Base-by-base conservation (phyloP, 768 basidiomycete species). In the Gloeostereum incarnatum region DNA sequence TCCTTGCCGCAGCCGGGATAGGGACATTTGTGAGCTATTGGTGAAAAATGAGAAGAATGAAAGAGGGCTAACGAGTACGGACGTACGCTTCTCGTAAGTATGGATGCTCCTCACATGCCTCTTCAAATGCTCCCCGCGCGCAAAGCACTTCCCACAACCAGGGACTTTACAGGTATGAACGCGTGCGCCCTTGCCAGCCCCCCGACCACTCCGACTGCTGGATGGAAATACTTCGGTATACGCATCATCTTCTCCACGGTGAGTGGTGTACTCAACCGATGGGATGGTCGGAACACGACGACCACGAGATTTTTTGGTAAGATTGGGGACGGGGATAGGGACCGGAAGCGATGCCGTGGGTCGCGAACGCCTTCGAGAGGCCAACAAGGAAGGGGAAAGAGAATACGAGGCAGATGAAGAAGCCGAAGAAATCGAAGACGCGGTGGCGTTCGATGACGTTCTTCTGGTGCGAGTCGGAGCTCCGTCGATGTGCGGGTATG, bases 11-110 rank as follows among this genome's bases (percentile, higher is more conserved):
- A 92, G 10, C 75, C 78, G 22, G 81, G 79, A 55, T 78, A 76
- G 17, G 80, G 78, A 60, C 89, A 92, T 50, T 73, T 73, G 59
- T 83, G 83, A 41, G 90, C 89, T 91, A 53, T 42, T 39, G 11
- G 38, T 35, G 20, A 33, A 29, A 29, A 32, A 26, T 38, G 26
- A 42, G 10, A 33, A 26, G 27, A 19, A 31, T 34, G n/a, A n/a
- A n/a, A n/a, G n/a, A n/a, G n/a, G n/a, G n/a, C n/a, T 48, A 41
- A 29, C 22, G 29, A 36, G 23, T 30, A 42, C 10, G 20, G 14
- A 73, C 87, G 58, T 53, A 92, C 90, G 90, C 66, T 89, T 91
- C 56, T 92, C 89, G 57, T 91, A 75, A 17, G 90, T 91, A 60
- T 93, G 90, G 38, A 93, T 89, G 51, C 81, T 83, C 48, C 87